Base-by-base conservation (phyloP, 2,329 filamentous ascomycete species). In the Whalleya microplaca region DNA sequence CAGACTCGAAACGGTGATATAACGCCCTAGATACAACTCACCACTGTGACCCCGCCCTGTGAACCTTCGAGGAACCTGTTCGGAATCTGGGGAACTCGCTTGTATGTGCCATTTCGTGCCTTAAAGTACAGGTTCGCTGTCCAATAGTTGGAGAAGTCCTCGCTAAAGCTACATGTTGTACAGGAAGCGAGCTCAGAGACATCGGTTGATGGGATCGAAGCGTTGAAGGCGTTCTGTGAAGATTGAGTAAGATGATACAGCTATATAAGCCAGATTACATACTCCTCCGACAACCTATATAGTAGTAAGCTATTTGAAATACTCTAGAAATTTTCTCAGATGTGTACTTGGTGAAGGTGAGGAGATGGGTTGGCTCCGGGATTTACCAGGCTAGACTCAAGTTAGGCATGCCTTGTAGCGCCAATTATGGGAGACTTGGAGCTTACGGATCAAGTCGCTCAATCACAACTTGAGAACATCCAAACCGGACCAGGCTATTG, bases 131-230 rank as follows among this genome's bases (percentile, higher is more conserved):
- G 41, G 49, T 63, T 64, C 12, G 65, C 65, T 8, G 65, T 67
- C 65, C 65, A 67, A 44, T 67, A 67, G 56, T 67, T 67, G 47
- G 62, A 64, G 44, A 64, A 66, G 54, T 67, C 65, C 0, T 63
- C 70, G 27, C 64, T 66, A 45, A 73, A 72, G 21, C 69, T 69
- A 56, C 73, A 75, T 10, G 64, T 74, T 3, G 73, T 75, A 65
- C 73, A 75, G 18, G 68, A 71, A 19, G 79, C 78, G 37, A 71
- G 32, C 51, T 41, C 41, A 3, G 65, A 65, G 14, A 66, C 61
- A 19, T 66, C 61, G 18, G 47, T 32, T 2, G 54, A 59, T 14
- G 67, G 53, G 68, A 76, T 75, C 9, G 69, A 68, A 2, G 68
- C 66, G 53, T 60, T 58, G 32, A 63, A 63, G 16, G 58, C 61